These are phyloP conservation scores for Vitis hybrid DNA, from an alignment of 177 flowering plant genomes.

Conservation along the genomic window DNA sequence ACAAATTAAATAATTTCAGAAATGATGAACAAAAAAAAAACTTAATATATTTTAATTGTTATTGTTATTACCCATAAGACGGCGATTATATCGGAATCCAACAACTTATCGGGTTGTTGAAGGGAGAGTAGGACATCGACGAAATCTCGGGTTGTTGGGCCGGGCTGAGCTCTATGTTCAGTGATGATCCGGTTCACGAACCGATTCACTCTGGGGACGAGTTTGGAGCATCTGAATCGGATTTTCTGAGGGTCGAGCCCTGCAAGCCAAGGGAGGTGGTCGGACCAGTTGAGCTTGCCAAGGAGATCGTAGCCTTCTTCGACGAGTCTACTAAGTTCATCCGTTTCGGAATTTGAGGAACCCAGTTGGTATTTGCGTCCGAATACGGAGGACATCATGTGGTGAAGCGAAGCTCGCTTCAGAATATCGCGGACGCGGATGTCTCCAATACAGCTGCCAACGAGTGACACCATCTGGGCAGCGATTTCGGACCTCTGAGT, in stretches of 20 bases:
- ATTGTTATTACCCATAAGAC: conserved; percentile 50
- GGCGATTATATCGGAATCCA: conserved; percentile 45
- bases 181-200: conserved; percentile 35
- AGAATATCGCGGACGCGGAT: conserved; percentile 28
- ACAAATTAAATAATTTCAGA: not conserved
- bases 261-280: conserved; percentile 47
- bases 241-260: conserved; percentile 41
- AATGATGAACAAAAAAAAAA: not conserved
- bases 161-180: conserved; percentile 25
- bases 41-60: not conserved
- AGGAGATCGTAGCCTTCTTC: conserved; percentile 52
- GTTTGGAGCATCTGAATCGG: conserved; percentile 34
- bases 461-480: conserved; percentile 26
- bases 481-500: conserved; percentile 24
- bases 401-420: conserved; percentile 40
- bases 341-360: conserved; percentile 15
- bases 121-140: conserved; percentile 46
- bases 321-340: conserved; percentile 30
- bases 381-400: conserved; percentile 49
- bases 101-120: conserved; percentile 25
- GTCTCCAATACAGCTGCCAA: not conserved
- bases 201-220: conserved; percentile 40
- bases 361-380: conserved; percentile 30
- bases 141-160: conserved; percentile 19
- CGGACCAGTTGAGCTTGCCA: conserved; percentile 54